Base-by-base conservation (phyloP, 768 basidiomycete genomes). In the Gloeostereum incarnatum region DNA sequence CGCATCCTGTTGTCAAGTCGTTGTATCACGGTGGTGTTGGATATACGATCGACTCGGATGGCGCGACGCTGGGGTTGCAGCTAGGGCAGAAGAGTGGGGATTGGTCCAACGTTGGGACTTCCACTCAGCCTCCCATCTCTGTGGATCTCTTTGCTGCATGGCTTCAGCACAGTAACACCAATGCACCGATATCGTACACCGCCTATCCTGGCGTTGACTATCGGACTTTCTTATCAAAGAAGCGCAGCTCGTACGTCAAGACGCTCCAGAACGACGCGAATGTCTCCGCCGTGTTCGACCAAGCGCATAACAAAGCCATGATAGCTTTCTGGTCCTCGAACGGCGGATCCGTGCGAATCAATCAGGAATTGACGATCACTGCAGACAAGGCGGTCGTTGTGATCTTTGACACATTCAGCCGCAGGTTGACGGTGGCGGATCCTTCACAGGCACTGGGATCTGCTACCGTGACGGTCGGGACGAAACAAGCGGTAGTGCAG, bases 1-100 rank as follows among this genome's bases (percentile, higher is more conserved):
- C n/a, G n/a, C n/a, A n/a, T n/a, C n/a, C n/a, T n/a, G n/a, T n/a
- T n/a, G n/a, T n/a, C n/a, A n/a, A n/a, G n/a, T n/a, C n/a, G n/a
- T 58, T 85, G 8, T 83, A 78, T 75, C 81, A 85, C 48, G 77
- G 66, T 30, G 58, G 63, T 31, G 68, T 80, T n/a, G 83, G 83
- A 2, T 85, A 84, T 48, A 41, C 54, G 5, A 68, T 83, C 26
- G 14, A 29, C 26, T n/a, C n/a, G n/a, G n/a, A 57, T 29, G 52
- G 66, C 3, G 51, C 70, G 17, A 53, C 58, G 3, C 38, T 69
- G 16, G 49, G 57, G 2, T 26, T 66, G 0, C 58, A 73, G 36
- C 60, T 69, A 3, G 74, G 72, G 3, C 43, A 62, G 26, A 67
- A 68, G 43, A 68, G 62, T 0, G 81, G 81, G 2, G 62, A 69